Evolutionary conservation across 2,329 filamentous ascomycete genomes (phyloP).

Genomic region (Mariannaea sp.): DNA sequence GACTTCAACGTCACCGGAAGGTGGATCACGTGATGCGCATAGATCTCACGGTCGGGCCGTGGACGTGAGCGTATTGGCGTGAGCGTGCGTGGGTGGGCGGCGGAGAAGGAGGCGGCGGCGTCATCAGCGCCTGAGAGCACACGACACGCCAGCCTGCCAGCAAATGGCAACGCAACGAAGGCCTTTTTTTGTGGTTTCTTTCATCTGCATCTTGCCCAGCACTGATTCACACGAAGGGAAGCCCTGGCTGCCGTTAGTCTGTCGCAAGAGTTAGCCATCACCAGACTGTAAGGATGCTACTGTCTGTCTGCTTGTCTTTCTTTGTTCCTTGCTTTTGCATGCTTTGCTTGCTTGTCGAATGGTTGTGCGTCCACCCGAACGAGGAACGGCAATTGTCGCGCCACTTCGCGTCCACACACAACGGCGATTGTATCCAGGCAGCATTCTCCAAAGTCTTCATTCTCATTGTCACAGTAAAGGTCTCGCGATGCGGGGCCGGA

Average conservation of each 20-base stretch:
- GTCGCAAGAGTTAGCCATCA: neutral
- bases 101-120: slow-evolving; percentile 23
- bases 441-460: slow-evolving; percentile 36
- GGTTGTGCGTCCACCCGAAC: slow-evolving; percentile 25
- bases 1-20: slow-evolving; percentile 44
- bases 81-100: slow-evolving; percentile 7
- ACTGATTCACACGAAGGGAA: neutral
- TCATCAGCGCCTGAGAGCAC: slow-evolving; percentile 32
- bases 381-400: slow-evolving; percentile 36
- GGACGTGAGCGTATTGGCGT: slow-evolving; percentile 3
- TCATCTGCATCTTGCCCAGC: neutral
- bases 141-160: slow-evolving; percentile 16
- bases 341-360: too few relatives aligned
- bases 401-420: slow-evolving; percentile 38
- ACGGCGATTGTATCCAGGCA: slow-evolving; percentile 39
- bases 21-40: slow-evolving; percentile 42
- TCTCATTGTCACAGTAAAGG: slow-evolving; percentile 28
- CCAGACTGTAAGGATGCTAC: neutral
- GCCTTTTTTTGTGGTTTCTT: neutral
- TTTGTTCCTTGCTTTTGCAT: too few relatives aligned
- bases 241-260: neutral
- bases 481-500: slow-evolving; percentile 21
- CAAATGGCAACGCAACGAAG: neutral
- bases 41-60: slow-evolving; percentile 18
- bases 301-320: too few relatives aligned